Base-by-base conservation (phyloP, 2,329 filamentous ascomycete genomes). In the Clonostachys solani region DNA sequence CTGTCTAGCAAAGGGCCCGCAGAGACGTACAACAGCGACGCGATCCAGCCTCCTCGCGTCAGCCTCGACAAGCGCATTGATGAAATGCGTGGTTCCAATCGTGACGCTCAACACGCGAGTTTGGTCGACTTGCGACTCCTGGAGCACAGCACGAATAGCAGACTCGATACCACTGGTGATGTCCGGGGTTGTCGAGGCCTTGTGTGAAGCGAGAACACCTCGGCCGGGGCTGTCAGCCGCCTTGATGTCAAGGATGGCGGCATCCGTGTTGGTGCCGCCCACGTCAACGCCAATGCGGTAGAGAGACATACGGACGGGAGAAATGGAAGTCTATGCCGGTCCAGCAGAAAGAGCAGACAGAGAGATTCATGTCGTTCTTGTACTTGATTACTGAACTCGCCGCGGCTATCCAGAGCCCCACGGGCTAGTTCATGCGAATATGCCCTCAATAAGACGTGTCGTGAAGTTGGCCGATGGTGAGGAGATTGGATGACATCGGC, bases 71-170 rank as follows among this genome's bases (percentile, higher is more conserved):
- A 76, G 62, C 0, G 73, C 72, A 54, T 76, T 76, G 54, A 76
- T 69, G 50, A 76, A 76, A 53, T 75, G 72, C 0, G 70, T 73
- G 3, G 72, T 75, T 23, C 75, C 75, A 50, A 78, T 74, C 4
- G 72, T 73, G 12, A 78, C 72, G 35, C 69, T 73, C 37, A 70
- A 55, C 6, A 78, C 66, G 13, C 64, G 61, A 18, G 52, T 52
- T 40, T 66, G 60, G 33, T 69, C 61, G 42, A 73, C 57, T 0
- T 56, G 50, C 1, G 71, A 68, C 23, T 62, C 60, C 5, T 52
- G 50, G 5, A 78, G 55, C 0, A 77, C 67, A 10, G 66, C 64
- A 12, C 61, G 54, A 48, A 78, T 73, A n/a, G 73, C 72, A 10
- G 57, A 54, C 50, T 71, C 65, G 29, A 78, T 75, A 17, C 75